Conservation (phyloP, 331 rosid species). For the Quercus tomentella region DNA sequence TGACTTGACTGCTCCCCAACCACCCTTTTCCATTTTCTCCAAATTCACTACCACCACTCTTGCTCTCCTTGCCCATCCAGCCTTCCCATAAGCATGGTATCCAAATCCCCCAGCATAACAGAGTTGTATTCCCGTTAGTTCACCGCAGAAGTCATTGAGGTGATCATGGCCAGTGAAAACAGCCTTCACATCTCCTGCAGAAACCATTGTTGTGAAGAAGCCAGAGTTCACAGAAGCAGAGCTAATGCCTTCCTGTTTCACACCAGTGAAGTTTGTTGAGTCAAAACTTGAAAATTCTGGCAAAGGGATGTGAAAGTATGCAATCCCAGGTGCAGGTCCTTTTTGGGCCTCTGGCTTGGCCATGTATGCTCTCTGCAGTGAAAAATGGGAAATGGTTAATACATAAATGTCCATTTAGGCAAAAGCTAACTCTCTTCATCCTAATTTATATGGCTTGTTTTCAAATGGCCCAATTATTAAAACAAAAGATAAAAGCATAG, state of each 20-base stretch:
- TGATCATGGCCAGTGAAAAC: conserved; percentile 79
- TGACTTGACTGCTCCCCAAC: conserved; percentile 65
- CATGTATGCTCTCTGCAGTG: conserved; percentile 55
- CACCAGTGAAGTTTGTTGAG: conserved; percentile 64
- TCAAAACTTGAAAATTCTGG: conserved; percentile 62
- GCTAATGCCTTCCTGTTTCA: conserved; percentile 55
- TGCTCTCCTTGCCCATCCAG: conserved; percentile 90
- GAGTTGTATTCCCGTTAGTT: conserved; percentile 51
- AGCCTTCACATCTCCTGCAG: conserved; percentile 79
- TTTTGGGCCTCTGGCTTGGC: conserved; percentile 51
- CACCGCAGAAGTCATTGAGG: conserved; percentile 77
- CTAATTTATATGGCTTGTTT: no score
- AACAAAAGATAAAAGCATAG: no score
- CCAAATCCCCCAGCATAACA: conserved; percentile 91
- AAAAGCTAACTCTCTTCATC: background rate
- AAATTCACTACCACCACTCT: conserved; percentile 64
- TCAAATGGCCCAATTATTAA: no score
- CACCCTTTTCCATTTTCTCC: conserved; percentile 49
- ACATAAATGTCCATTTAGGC: background rate
- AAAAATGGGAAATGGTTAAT: background rate
- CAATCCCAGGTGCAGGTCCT: conserved; percentile 67
- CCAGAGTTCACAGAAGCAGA: conserved; percentile 76
- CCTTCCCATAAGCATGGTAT: conserved; percentile 85
- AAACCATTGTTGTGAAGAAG: conserved; percentile 74
- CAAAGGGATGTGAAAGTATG: conserved; percentile 75